Evolutionary conservation across 495 filamentous ascomycete genomes (phyloP), one percentile per base, ranked within the genome.

Genomic region (Evernia prunastri): DNA sequence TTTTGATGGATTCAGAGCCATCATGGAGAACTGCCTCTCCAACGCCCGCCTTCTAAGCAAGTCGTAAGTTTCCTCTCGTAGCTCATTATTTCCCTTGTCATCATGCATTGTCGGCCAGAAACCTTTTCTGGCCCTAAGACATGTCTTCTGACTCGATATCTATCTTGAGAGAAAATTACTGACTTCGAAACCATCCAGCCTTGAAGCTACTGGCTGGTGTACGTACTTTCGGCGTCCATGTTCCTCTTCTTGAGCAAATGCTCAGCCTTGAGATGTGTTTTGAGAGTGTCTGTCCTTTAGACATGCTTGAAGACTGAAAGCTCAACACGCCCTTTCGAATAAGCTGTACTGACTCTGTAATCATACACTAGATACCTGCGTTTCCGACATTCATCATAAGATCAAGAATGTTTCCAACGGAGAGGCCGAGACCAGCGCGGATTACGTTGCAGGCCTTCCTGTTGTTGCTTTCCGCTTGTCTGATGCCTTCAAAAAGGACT

Each of bases 1-100:
- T 7, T 86, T 83, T 72, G 73, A 77, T 0, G 88, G 88, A 31
- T 91, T 85, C 70, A 78, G 75, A 51, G 72, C 77, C 40, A 81
- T 89, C 64, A 88, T 90, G 84, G 84, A 88, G 67, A 89, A 87
- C 67, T 83, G 85, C 64, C 74, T 91, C n/a, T 69, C 80, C 39
- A 89, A 89, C 63, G 87, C 88, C 1, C 79, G 87, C 3, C 72
- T 89, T 1, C 75, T 91, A 8, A 86, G 84, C 53, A 85, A 86
- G 61, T 79, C 79, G 36, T 37, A 37, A 37, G 36, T 37, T 37
- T 37, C 36, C 12, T 12, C 36, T 37, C 12, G 36, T 37, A 7
- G 12, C 12, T 63, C 63, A 31, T 56, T 56, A n/a, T n/a, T n/a
- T n/a, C n/a, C n/a, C n/a, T n/a, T n/a, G n/a, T n/a, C n/a, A n/a